Evolutionary conservation across 768 basidiomycete genomes (phyloP).

Genomic region (Russula foetens): DNA sequence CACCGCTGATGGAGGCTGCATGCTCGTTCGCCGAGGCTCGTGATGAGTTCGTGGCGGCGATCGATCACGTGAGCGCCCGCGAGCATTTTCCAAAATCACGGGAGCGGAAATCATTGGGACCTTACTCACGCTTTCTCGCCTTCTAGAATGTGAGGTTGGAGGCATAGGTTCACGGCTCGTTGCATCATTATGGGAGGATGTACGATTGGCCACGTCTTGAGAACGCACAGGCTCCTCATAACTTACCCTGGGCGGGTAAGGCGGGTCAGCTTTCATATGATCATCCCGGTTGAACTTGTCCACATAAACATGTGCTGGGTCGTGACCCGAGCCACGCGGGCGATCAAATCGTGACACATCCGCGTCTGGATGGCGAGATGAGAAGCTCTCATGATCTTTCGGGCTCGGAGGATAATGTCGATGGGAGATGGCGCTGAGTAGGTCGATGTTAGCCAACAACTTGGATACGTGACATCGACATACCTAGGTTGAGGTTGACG

Average conservation of each 20-base stretch:
- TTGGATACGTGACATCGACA: neutral
- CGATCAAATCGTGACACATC: neutral
- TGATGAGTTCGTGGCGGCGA: neutral
- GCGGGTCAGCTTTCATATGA: constrained; percentile 14
- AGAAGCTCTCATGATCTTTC: neutral
- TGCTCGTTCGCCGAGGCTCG: neutral
- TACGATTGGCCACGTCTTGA: neutral
- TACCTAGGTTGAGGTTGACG: constrained; percentile 9
- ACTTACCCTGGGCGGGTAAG: constrained; percentile 6
- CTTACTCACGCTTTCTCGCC: neutral
- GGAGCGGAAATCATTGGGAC: neutral
- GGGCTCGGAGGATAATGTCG: constrained; percentile 3
- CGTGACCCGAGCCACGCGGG: neutral
- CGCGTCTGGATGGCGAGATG: constrained; percentile 1
- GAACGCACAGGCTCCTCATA: constrained; percentile 4
- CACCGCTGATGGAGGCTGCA: neutral
- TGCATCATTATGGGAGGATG: neutral
- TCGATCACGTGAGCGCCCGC: neutral
- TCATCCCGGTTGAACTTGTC: constrained; percentile 14
- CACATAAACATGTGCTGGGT: neutral
- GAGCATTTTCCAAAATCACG: neutral
- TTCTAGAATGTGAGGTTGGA: neutral
- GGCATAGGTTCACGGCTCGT: neutral
- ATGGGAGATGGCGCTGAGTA: constrained; percentile 9
- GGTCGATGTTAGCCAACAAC: neutral